A percentile compares a stretch with the other conserved stretches of the same genome.
phyloP scores from a whole-genome alignment of 2,329 filamentous ascomycete genomes.

The Paraphaeosphaeria minitans region DNA sequence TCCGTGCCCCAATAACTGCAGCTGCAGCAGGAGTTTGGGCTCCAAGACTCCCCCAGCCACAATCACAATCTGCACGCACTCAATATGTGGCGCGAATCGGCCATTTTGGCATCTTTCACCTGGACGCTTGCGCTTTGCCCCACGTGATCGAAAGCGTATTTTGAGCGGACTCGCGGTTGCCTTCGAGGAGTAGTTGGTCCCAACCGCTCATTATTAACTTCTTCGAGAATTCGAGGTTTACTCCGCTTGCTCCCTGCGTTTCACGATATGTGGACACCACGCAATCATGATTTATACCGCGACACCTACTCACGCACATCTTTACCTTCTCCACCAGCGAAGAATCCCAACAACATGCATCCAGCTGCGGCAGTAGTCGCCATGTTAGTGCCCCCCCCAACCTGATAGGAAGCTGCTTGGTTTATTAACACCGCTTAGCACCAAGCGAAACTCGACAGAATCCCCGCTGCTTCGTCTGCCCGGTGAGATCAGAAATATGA shows the following conservation, averaged over 20 bases:
- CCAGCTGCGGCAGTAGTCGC: not conserved
- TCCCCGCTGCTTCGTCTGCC: slow-evolving; percentile 7
- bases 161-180: not conserved
- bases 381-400: not conserved
- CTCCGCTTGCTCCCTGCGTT: not conserved
- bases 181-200: not conserved
- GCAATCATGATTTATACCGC: not conserved
- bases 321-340: not conserved
- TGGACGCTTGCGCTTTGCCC: too few relatives aligned
- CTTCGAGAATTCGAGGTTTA: not conserved
- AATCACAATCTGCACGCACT: not conserved
- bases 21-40: not conserved
- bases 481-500: not conserved
- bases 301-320: not conserved
- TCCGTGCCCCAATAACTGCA: not conserved
- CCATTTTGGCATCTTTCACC: too few relatives aligned
- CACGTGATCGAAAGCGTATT: not conserved
- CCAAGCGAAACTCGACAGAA: not conserved
- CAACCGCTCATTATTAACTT: not conserved
- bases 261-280: not conserved
- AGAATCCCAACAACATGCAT: slow-evolving; percentile 13
- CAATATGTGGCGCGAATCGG: too few relatives aligned
- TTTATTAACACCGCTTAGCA: not conserved
- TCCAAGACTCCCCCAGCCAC: not conserved
- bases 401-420: not conserved